Percentiles rank a stretch among this genome's conserved stretches.
phyloP scores from a whole-genome alignment of 2,329 filamentous ascomycete species.

The Fusarium brachygibbosum region DNA sequence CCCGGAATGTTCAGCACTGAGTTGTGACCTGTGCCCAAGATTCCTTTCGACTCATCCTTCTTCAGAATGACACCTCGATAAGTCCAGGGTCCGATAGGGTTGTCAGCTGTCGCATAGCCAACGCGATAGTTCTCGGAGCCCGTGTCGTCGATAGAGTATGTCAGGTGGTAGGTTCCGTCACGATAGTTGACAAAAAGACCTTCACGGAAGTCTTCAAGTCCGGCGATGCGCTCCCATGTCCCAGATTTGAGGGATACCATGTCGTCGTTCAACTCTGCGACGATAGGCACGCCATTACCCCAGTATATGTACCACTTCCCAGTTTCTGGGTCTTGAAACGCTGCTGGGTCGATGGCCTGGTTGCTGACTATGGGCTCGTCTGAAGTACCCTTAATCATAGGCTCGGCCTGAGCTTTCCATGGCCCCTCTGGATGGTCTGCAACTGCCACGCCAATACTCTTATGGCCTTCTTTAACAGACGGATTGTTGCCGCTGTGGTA shows the following conservation, averaged over 20 bases:
- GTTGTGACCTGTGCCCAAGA: slow-evolving; percentile 62
- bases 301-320: slow-evolving; percentile 74
- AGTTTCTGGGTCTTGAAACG: slow-evolving; percentile 70
- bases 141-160: slow-evolving; percentile 64
- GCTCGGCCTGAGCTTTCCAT: slow-evolving; percentile 66
- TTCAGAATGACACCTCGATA: slow-evolving; percentile 61
- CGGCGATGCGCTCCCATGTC: slow-evolving; percentile 53
- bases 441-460: slow-evolving; percentile 73
- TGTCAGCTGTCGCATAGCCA: slow-evolving; percentile 59
- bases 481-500: slow-evolving; percentile 70
- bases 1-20: slow-evolving; percentile 62
- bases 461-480: slow-evolving; percentile 61
- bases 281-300: slow-evolving; percentile 62
- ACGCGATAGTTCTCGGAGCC: slow-evolving; percentile 61
- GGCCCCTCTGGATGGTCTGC: slow-evolving; percentile 70
- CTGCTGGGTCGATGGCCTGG: slow-evolving; percentile 71
- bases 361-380: slow-evolving; percentile 61
- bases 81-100: slow-evolving; percentile 58
- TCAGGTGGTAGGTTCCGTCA: slow-evolving; percentile 61
- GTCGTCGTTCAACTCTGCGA: slow-evolving; percentile 60
- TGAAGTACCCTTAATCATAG: slow-evolving; percentile 60
- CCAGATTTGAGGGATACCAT: slow-evolving; percentile 59
- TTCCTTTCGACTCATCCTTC: slow-evolving; percentile 57
- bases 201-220: slow-evolving; percentile 59
- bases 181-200: slow-evolving; percentile 60